Evolutionary conservation across 1,139 yeast genomes (phyloP).

Genomic region (Yamadazyma spencermartinsiae): DNA sequence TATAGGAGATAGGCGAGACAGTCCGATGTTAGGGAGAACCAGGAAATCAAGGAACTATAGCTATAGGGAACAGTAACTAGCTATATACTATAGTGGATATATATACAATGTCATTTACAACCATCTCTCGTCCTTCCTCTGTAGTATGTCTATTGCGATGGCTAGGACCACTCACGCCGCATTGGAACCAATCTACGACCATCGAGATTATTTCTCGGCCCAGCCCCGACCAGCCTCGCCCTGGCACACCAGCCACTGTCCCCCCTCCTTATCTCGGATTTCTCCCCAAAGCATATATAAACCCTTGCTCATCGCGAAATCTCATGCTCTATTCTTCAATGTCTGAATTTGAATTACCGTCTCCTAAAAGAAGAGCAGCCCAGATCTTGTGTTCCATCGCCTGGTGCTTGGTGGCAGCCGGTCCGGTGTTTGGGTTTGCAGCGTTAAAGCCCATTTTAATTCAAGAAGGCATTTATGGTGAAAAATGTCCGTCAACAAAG

Average conservation of each 20-base stretch:
- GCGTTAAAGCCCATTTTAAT: conserved; percentile 84
- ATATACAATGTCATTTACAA: no score
- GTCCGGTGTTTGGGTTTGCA: conserved; percentile 92
- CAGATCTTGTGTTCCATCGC: conserved; percentile 60
- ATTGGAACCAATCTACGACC: not conserved
- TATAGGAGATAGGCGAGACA: no score
- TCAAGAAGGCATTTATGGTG: conserved; percentile 71
- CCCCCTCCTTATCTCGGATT: not conserved
- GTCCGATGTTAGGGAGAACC: no score
- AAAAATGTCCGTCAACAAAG: conserved; percentile 44
- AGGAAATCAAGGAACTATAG: no score
- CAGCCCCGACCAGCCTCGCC: no score
- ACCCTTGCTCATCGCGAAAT: not conserved
- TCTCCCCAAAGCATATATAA: not conserved
- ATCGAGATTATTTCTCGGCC: no score
- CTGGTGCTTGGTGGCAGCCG: conserved; percentile 92
- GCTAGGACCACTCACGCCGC: not conserved
- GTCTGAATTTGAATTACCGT: conserved; percentile 12
- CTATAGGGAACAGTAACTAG: no score
- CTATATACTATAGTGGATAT: no score
- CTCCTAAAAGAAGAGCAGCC: conserved; percentile 23
- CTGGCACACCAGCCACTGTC: no score
- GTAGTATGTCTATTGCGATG: not conserved
- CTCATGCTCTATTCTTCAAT: not conserved
- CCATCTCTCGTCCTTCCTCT: no score